Conservation (phyloP, 345 rosid species). For the Eucalyptus marginata region DNA sequence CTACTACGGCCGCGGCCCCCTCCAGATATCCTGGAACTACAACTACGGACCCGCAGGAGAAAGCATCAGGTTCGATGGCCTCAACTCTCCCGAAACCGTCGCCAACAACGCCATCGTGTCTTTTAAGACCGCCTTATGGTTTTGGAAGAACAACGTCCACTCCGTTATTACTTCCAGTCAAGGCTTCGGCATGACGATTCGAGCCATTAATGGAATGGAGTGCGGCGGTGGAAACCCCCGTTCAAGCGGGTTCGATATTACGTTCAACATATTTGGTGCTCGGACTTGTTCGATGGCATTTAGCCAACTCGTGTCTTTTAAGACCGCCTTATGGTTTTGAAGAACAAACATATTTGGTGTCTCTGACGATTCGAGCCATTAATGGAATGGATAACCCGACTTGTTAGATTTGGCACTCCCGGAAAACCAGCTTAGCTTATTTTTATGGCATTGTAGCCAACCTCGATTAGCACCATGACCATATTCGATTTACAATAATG, state of each 20-base stretch:
- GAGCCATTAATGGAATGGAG: slow-evolving; percentile 34
- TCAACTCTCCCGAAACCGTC: slow-evolving; percentile 22
- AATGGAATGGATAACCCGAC: too few species aligned
- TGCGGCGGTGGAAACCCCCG: slow-evolving; percentile 24
- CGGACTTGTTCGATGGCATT: too few species aligned
- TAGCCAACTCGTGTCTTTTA: too few species aligned
- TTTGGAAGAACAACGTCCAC: slow-evolving; percentile 38
- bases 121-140: slow-evolving; percentile 40
- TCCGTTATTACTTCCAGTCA: slow-evolving; percentile 11
- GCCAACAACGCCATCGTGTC: slow-evolving; percentile 16
- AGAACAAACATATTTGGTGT: too few species aligned
- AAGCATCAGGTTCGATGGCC: slow-evolving; percentile 13
- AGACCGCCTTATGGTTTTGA: too few species aligned
- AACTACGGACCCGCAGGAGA: slow-evolving; percentile 41
- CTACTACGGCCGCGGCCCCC: too few species aligned
- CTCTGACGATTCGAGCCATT: too few species aligned
- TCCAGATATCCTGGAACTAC: slow-evolving; percentile 31
- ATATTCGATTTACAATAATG: too few species aligned
- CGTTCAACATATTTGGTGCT: not conserved
- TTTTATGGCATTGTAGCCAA: too few species aligned
- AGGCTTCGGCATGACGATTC: slow-evolving; percentile 38
- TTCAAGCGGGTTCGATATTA: slow-evolving; percentile 19
- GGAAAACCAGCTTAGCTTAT: too few species aligned
- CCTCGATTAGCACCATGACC: too few species aligned
- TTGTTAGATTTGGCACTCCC: too few species aligned